Percentiles rank a stretch among this genome's conserved stretches.
These are phyloP conservation scores for Taphrina sp. DNA, from an alignment of 1,139 yeast genomes.

Conservation along the genomic window DNA sequence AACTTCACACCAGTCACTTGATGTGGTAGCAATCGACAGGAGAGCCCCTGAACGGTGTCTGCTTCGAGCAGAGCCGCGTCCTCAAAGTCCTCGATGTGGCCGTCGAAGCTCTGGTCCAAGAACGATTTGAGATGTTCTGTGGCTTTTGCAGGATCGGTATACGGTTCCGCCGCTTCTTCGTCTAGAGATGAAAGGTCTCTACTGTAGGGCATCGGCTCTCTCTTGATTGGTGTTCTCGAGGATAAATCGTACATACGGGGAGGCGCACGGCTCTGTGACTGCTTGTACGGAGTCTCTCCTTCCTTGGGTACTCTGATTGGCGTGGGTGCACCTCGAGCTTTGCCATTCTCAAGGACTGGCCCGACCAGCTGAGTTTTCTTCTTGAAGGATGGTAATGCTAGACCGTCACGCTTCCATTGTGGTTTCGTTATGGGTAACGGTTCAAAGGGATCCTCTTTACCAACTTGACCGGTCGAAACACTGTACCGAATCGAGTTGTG, in stretches of 20 bases:
- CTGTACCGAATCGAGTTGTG: conserved; percentile 2
- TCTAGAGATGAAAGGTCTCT: conserved; percentile 3
- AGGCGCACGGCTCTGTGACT: background rate
- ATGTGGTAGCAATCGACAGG: conserved; percentile 59
- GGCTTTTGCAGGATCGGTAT: conserved; percentile 31
- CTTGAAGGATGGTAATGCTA: conserved; percentile 20
- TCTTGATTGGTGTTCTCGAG: conserved; percentile 6
- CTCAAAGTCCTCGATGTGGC: conserved; percentile 51
- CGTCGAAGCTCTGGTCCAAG: conserved; percentile 60
- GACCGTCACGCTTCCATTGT: conserved; percentile 16
- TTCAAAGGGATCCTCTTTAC: conserved; percentile 17
- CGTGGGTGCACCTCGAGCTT: conserved; percentile 6
- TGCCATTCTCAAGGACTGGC: conserved; percentile 6
- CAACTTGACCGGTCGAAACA: conserved; percentile 1
- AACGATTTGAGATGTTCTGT: conserved; percentile 71
- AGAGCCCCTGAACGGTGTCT: conserved; percentile 47
- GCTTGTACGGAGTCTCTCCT: conserved; percentile 22
- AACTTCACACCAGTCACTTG: conserved; percentile 54
- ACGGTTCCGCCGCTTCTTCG: conserved; percentile 1
- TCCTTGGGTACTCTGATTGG: conserved; percentile 25
- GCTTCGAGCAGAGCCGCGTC: conserved; percentile 48
- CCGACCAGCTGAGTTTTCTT: conserved; percentile 7
- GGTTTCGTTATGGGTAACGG: conserved; percentile 23
- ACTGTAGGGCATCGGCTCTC: conserved; percentile 1
- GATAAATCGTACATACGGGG: conserved; percentile 11